A percentile compares a stretch with the other conserved stretches of the same genome.
These are phyloP conservation scores for Postia placenta DNA, from an alignment of 768 basidiomycete genomes.

Conservation along the genomic window DNA sequence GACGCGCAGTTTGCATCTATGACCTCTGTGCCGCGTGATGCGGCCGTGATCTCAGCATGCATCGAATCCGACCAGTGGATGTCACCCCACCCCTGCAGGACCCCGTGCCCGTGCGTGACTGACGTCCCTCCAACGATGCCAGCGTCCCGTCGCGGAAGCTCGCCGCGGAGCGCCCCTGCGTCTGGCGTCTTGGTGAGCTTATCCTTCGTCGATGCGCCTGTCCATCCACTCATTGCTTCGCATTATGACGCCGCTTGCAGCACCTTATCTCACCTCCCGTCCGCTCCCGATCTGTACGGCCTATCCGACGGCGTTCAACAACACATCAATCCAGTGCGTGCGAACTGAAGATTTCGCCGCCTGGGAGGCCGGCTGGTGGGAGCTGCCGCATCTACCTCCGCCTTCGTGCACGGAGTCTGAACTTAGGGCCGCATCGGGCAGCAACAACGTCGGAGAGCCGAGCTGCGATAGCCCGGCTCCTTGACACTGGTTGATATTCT, in stretches of 20 bases:
- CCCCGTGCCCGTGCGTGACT: background rate
- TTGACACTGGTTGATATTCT: too few relatives aligned
- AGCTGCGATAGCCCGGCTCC: too few relatives aligned
- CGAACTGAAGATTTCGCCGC: constrained; percentile 15
- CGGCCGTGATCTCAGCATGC: too few relatives aligned
- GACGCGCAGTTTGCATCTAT: too few relatives aligned
- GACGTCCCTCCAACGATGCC: constrained; percentile 5
- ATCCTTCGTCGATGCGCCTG: background rate
- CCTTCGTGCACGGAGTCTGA: too few relatives aligned
- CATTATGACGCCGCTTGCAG: constrained; percentile 26
- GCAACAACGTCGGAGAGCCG: too few relatives aligned
- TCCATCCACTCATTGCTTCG: background rate
- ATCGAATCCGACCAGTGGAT: too few relatives aligned
- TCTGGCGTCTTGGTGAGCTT: constrained; percentile 47
- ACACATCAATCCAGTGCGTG: constrained; percentile 52
- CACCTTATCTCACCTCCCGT: constrained; percentile 39
- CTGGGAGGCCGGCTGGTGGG: constrained; percentile 24
- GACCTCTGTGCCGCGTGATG: background rate
- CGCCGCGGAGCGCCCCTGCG: constrained; percentile 43
- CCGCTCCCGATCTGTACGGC: constrained; percentile 43
- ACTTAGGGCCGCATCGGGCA: too few relatives aligned
- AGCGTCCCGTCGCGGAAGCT: constrained; percentile 52
- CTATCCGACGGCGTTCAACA: constrained; percentile 65
- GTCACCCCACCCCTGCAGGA: too few relatives aligned
- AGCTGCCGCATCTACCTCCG: constrained; percentile 10